Percentiles rank a stretch among this genome's conserved stretches.
These are phyloP conservation scores for Avicennia marina DNA, from an alignment of 257 asterid genomes.

Conservation along the genomic window DNA sequence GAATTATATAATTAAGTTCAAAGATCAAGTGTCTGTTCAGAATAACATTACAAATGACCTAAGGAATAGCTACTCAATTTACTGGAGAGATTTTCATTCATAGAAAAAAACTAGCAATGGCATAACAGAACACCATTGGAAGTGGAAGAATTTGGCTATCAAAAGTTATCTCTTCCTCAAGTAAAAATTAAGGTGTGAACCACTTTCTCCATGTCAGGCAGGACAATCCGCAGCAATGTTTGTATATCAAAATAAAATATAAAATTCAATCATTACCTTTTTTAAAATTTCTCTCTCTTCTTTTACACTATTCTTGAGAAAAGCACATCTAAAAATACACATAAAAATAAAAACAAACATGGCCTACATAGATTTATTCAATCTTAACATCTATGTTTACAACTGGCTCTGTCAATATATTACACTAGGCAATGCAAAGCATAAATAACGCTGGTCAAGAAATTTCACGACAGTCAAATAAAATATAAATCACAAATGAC, in stretches of 20 bases:
- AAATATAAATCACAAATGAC: slow-evolving; percentile 15
- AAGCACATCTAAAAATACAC: too few species aligned
- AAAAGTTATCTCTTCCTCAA: background rate
- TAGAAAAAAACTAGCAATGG: slow-evolving; percentile 2
- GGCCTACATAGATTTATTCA: too few species aligned
- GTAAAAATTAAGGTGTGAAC: background rate
- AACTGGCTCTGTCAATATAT: background rate
- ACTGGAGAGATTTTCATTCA: slow-evolving; percentile 1
- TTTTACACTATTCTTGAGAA: too few species aligned
- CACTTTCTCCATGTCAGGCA: slow-evolving; percentile 3
- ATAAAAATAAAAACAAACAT: too few species aligned
- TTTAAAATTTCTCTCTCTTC: too few species aligned
- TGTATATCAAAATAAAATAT: too few species aligned
- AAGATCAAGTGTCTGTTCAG: slow-evolving; percentile 2
- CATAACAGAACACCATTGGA: background rate
- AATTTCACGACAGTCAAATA: slow-evolving; percentile 8
- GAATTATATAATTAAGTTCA: slow-evolving; percentile 2
- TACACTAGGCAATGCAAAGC: slow-evolving; percentile 4
- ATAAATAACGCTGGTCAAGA: slow-evolving; percentile 8
- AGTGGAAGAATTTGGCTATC: slow-evolving; percentile 2
- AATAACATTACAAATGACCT: slow-evolving; percentile 10
- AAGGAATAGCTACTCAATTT: background rate
- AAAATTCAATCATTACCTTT: too few species aligned
- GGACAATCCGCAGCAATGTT: slow-evolving; percentile 5
- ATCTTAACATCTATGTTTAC: background rate